A percentile compares a stretch with the other conserved stretches of the same genome.
Evolutionary conservation across 2,329 filamentous ascomycete genomes (phyloP).

Genomic region (Fusarium xyrophilum): DNA sequence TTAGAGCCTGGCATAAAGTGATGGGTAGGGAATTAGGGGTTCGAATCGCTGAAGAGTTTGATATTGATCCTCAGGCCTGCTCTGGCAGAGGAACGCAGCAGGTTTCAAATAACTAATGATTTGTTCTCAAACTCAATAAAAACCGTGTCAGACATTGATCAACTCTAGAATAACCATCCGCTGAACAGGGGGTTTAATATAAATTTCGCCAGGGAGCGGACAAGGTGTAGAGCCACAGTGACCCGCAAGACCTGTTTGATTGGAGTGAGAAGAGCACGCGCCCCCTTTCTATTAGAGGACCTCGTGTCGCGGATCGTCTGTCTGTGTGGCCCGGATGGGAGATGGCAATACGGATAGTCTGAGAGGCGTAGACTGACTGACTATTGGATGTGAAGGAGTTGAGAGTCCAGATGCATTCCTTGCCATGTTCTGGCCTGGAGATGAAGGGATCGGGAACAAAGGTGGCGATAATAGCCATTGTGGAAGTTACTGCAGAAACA

Average conservation of each 20-base stretch:
- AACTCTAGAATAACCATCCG: slow-evolving; percentile 12
- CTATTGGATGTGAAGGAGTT: neutral
- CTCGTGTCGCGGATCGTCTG: slow-evolving; percentile 40
- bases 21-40: neutral
- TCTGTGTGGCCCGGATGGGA: slow-evolving; percentile 24
- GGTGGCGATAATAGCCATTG: neutral
- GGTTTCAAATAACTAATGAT: neutral
- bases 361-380: slow-evolving; percentile 4
- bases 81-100: neutral
- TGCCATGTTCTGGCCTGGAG: neutral
- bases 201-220: slow-evolving; percentile 39
- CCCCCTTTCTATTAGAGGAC: slow-evolving; percentile 36
- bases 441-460: slow-evolving; percentile 1
- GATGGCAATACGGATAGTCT: neutral
- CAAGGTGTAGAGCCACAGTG: slow-evolving; percentile 40
- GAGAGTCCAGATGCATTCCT: neutral
- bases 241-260: slow-evolving; percentile 31
- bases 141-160: slow-evolving; percentile 7
- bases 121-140: neutral
- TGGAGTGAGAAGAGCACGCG: slow-evolving; percentile 17
- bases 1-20: neutral
- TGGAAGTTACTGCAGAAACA: neutral
- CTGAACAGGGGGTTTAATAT: slow-evolving; percentile 27
- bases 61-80: neutral
- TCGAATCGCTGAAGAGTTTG: neutral